A percentile compares a stretch with the other conserved stretches of the same genome.
These are phyloP conservation scores for Parietichytrium sp. DNA, from an alignment of 108 stramenopile species.

Conservation along the genomic window DNA sequence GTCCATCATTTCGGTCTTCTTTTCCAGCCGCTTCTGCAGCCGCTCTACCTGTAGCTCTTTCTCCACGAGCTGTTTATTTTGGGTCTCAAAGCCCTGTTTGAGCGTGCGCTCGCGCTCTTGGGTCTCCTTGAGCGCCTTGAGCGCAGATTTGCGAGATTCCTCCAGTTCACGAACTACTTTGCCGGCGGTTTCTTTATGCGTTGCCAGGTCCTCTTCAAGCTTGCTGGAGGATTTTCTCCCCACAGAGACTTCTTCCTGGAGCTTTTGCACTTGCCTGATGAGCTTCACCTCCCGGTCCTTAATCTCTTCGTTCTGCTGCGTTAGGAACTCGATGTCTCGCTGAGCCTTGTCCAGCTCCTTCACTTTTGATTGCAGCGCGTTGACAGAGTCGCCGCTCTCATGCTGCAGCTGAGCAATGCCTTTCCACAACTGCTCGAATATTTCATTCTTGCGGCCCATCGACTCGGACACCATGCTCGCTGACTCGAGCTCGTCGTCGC, in stretches of 20 bases:
- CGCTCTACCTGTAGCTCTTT: no score
- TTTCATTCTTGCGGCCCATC: constrained; percentile 21
- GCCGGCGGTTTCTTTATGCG: not conserved
- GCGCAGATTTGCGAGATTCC: not conserved
- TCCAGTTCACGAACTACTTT: constrained; percentile 18
- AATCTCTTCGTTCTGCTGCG: not conserved
- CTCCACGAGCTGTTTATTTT: not conserved
- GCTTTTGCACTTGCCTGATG: no score
- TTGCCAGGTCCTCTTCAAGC: not conserved
- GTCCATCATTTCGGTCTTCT: no score
- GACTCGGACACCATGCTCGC: no score
- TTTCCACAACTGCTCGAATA: constrained; percentile 31
- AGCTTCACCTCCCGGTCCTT: no score
- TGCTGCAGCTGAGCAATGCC: constrained; percentile 2
- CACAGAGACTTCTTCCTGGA: no score
- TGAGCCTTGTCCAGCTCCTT: constrained; percentile 3
- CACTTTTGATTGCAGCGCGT: not conserved
- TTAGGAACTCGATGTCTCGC: not conserved
- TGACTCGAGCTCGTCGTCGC: no score
- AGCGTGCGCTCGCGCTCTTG: constrained; percentile 15
- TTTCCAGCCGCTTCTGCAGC: no score
- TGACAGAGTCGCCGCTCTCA: not conserved
- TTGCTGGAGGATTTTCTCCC: not conserved
- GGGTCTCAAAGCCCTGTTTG: not conserved
- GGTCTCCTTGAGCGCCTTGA: not conserved